phyloP scores from a whole-genome alignment of 2,329 filamentous ascomycete species.

The Exutisphaerella laricina region DNA sequence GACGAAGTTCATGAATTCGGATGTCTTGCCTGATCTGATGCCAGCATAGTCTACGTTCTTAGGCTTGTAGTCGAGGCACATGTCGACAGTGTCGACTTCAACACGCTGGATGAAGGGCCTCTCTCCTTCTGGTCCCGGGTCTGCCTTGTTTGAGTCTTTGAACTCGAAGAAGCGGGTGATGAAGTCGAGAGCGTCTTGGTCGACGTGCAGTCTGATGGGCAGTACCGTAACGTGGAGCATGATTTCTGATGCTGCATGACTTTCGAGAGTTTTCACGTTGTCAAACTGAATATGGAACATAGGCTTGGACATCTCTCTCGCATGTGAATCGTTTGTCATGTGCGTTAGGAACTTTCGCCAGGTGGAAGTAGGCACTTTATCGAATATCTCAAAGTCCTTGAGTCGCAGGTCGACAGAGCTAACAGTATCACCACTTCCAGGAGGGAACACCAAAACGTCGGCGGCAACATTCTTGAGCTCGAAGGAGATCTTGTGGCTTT shows the following conservation, averaged over 20 bases:
- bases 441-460: slow-evolving; percentile 75
- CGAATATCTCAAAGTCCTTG: slow-evolving; percentile 80
- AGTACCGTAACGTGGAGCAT: slow-evolving; percentile 65
- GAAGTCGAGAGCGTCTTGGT: slow-evolving; percentile 96
- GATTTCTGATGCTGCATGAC: slow-evolving; percentile 82
- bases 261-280: slow-evolving; percentile 78
- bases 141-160: slow-evolving; percentile 65
- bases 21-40: slow-evolving; percentile 85
- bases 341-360: slow-evolving; percentile 99
- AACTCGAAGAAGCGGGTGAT: slow-evolving; percentile 97
- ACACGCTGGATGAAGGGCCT: slow-evolving; percentile 73
- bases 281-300: slow-evolving; percentile 89
- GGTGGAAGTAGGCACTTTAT: slow-evolving; percentile 89
- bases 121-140: slow-evolving; percentile 48
- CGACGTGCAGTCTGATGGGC: slow-evolving; percentile 85
- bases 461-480: slow-evolving; percentile 79
- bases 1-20: slow-evolving; percentile 98
- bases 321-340: slow-evolving; percentile 74
- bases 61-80: slow-evolving; percentile 94
- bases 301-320: slow-evolving; percentile 71
- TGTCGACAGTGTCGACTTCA: slow-evolving; percentile 74
- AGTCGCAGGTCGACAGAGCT: slow-evolving; percentile 82
- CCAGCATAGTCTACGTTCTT: slow-evolving; percentile 96
- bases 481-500: slow-evolving; percentile 90
- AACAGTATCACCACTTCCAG: slow-evolving; percentile 71